Percentiles rank a stretch among this genome's conserved stretches.
Evolutionary conservation across 2,329 filamentous ascomycete genomes (phyloP).

Genomic region (Claviceps fusiformis): DNA sequence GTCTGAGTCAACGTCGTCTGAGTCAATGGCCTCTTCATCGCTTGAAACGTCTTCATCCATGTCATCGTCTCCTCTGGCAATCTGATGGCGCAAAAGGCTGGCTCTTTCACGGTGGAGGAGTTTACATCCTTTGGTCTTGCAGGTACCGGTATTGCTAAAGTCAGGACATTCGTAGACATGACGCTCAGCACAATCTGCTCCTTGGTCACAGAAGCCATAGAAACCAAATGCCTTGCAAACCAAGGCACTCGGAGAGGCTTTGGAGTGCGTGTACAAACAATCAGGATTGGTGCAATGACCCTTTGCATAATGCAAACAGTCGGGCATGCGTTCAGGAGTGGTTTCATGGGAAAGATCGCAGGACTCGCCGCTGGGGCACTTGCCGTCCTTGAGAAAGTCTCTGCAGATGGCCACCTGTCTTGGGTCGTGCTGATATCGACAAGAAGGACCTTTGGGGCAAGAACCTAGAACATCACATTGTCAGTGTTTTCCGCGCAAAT

Average conservation of each 20-base stretch:
- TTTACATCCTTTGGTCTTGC: constrained; percentile 69
- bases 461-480: constrained; percentile 46
- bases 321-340: constrained; percentile 69
- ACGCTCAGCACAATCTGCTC: constrained; percentile 60
- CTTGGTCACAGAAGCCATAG: constrained; percentile 80
- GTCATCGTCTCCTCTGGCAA: constrained; percentile 36
- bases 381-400: constrained; percentile 65
- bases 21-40: constrained; percentile 59
- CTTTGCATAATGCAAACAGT: constrained; percentile 80
- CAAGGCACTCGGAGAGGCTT: constrained; percentile 59
- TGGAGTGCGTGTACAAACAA: constrained; percentile 78
- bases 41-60: constrained; percentile 57
- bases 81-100: constrained; percentile 60
- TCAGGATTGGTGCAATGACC: constrained; percentile 78
- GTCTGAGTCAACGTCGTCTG: constrained; percentile 70
- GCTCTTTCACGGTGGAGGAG: constrained; percentile 80
- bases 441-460: constrained; percentile 68
- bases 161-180: constrained; percentile 92
- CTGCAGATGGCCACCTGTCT: constrained; percentile 84
- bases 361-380: constrained; percentile 60
- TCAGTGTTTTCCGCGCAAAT: constrained; percentile 30
- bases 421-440: constrained; percentile 72
- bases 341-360: constrained; percentile 89
- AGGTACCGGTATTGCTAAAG: constrained; percentile 81
- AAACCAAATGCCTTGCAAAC: constrained; percentile 78